These are phyloP conservation scores for Coemansia sp. DNA, from an alignment of 371 early-diverging fungal species.

Conservation along the genomic window DNA sequence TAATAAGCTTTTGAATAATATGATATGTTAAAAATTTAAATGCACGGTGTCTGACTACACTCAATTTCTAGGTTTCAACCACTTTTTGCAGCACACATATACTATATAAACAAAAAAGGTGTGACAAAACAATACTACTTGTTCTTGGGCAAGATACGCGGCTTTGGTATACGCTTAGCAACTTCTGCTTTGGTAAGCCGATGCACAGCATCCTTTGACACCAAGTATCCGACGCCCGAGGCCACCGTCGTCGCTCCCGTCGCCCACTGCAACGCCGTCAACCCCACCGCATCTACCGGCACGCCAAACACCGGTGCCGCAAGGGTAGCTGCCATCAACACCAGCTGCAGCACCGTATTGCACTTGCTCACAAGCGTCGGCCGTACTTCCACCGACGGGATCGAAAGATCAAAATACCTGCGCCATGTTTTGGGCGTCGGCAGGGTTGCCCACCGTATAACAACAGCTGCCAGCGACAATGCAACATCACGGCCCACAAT, in stretches of 20 bases:
- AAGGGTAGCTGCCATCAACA: constrained; percentile 76
- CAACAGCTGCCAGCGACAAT: constrained; percentile 74
- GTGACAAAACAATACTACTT: background rate
- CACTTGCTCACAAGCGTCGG: constrained; percentile 88
- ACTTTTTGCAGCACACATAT: no score
- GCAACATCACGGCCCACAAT: constrained; percentile 89
- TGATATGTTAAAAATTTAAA: no score
- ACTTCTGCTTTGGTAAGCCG: constrained; percentile 50
- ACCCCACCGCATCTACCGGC: constrained; percentile 22
- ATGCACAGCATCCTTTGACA: constrained; percentile 72
- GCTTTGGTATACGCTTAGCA: constrained; percentile 45
- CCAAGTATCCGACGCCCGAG: constrained; percentile 77
- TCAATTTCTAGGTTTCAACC: no score
- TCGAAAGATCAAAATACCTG: constrained; percentile 86
- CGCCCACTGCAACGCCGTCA: constrained; percentile 54
- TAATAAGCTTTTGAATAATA: background rate
- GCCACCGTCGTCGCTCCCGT: constrained; percentile 82
- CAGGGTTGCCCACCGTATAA: constrained; percentile 83
- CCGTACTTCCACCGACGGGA: constrained; percentile 88
- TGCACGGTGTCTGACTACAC: no score
- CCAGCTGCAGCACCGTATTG: constrained; percentile 89
- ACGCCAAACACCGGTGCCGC: constrained; percentile 66
- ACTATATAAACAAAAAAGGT: background rate
- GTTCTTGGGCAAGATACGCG: constrained; percentile 21
- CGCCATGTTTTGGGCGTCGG: constrained; percentile 85